A percentile compares a stretch with the other conserved stretches of the same genome.
Conservation (phyloP, 2,329 filamentous ascomycete genomes). For the Elsinoe necatrix region DNA sequence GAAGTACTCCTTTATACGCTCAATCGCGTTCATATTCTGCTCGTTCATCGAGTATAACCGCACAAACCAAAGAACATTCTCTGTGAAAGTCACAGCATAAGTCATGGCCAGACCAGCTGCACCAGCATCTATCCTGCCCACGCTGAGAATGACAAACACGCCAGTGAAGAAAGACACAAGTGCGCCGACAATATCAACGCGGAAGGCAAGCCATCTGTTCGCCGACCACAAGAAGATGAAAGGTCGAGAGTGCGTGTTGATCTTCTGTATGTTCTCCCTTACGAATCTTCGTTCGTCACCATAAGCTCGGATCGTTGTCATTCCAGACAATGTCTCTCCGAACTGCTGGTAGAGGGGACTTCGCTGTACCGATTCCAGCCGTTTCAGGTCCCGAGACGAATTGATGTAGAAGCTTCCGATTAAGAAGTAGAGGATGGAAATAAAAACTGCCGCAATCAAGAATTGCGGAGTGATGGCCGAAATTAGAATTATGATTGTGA, state of each 20-base stretch:
- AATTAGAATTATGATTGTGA: slow-evolving; percentile 83
- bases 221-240: slow-evolving; percentile 96
- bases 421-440: slow-evolving; percentile 70
- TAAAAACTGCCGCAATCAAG: slow-evolving; percentile 76
- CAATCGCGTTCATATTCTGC: slow-evolving; percentile 99
- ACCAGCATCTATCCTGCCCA: slow-evolving; percentile 78
- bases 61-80: slow-evolving; percentile 94
- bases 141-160: slow-evolving; percentile 76
- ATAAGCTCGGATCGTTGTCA: slow-evolving; percentile 94
- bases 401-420: slow-evolving; percentile 83
- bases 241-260: slow-evolving; percentile 85
- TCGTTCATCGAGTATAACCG: slow-evolving; percentile 90
- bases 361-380: slow-evolving; percentile 85
- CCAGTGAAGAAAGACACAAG: slow-evolving; percentile 90
- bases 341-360: slow-evolving; percentile 98
- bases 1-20: slow-evolving; percentile 94
- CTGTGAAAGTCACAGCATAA: slow-evolving; percentile 93
- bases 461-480: slow-evolving; percentile 84
- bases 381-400: slow-evolving; percentile 90
- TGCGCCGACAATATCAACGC: slow-evolving; percentile 83
- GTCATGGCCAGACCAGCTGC: slow-evolving; percentile 89
- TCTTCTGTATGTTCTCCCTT: slow-evolving; percentile 75
- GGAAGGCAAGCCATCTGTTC: slow-evolving; percentile 92
- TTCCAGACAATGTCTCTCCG: slow-evolving; percentile 86
- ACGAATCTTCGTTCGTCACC: slow-evolving; percentile 91